Base-by-base conservation (phyloP, 352 stramenopile genomes). In the Globisporangium yorkense region DNA sequence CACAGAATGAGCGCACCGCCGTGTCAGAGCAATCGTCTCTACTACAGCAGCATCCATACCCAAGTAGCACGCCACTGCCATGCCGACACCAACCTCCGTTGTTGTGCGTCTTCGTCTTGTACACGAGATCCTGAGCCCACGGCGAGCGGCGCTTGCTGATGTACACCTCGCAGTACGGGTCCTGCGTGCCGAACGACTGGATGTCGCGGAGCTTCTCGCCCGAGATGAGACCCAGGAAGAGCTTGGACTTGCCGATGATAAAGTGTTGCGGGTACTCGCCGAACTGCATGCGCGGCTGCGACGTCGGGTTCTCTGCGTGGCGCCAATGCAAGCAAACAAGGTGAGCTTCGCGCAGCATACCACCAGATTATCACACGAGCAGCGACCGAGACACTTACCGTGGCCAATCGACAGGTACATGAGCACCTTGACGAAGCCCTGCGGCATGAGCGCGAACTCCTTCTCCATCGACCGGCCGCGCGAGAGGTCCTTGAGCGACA, bases 391-490 rank as follows among this genome's bases (percentile, higher is more conserved):
- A 1, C 49, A 37, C 29, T 20, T 50, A 91, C 80, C 81, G 48
- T 87, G 78, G 5, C 73, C 78, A 44, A 91, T 63, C 29, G 81
- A 84, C 18, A 91, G 57, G 63, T 91, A 91, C 51, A 91, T 65
- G 13, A 80, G 61, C 51, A 91, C 72, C 50, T 80, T 81, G 27
- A 91, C 41, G 57, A 83, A 91, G 0, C 81, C 81, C 65, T 85
- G 75, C 20, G 81, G 81, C 20, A 77, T 81, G 39, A 91, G 51
- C 49, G 76, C 81, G 48, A 89, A 88, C 67, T 91, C 78, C 61
- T 89, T 89, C 57, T 91, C 78, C 72, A 91, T 89, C 20, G 78
- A 87, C 24, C 78, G 76, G 40, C 81, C 81, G 31, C 81, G 78
- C 7, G 81, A 88, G 43, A 91, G 63, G 48, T 91, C 81, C 31